A percentile compares a stretch with the other conserved stretches of the same genome.
These are phyloP conservation scores for Acer saccharum DNA, from an alignment of 345 rosid genomes.

Conservation along the genomic window DNA sequence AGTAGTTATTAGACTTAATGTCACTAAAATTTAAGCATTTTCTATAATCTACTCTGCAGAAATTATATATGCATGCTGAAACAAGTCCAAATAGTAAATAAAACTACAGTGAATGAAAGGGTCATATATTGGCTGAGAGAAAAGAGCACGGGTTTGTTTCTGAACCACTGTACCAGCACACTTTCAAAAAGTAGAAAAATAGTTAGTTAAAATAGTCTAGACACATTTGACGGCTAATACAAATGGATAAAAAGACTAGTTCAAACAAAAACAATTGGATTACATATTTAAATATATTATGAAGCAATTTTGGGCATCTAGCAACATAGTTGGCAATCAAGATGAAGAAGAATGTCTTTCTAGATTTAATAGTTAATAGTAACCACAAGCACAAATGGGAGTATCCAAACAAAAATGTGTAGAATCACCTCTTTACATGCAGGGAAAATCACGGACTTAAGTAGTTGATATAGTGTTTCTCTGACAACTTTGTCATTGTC, in stretches of 20 bases:
- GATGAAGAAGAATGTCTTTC: neutral
- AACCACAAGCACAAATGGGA: constrained; percentile 7
- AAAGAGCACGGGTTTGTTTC: neutral
- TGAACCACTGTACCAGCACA: neutral
- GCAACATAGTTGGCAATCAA: neutral
- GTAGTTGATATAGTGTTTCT: constrained; percentile 59
- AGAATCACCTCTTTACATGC: constrained; percentile 66
- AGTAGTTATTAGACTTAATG: neutral
- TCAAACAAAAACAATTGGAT: neutral
- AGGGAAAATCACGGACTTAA: constrained; percentile 63
- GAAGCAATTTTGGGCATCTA: neutral
- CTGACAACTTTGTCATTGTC: constrained; percentile 73
- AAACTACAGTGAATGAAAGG: neutral
- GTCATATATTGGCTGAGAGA: neutral
- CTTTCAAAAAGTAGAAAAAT: neutral
- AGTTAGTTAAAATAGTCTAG: neutral
- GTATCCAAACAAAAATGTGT: constrained; percentile 2
- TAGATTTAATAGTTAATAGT: neutral
- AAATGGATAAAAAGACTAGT: neutral
- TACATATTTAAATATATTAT: neutral
- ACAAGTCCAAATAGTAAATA: neutral
- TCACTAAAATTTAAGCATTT: neutral
- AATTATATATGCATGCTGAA: neutral
- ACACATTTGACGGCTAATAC: neutral
- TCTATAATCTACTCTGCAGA: no score